These are phyloP conservation scores for Wickerhamiella spandovensis DNA, from an alignment of 805 yeast species.

Conservation along the genomic window DNA sequence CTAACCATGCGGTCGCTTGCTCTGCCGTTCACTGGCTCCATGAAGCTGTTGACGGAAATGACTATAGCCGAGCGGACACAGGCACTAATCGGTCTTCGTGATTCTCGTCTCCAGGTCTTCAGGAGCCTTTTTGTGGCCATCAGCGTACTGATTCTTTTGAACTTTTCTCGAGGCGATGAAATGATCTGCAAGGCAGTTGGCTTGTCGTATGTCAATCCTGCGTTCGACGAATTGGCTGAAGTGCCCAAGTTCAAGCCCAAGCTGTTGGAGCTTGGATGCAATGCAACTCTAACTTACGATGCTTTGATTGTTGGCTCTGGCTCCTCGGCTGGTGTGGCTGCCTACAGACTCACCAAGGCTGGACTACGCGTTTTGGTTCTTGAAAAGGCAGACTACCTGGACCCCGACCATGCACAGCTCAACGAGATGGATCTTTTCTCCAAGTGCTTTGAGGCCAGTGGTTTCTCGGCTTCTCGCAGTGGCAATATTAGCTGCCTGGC, in stretches of 20 bases:
- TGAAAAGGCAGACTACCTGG: slow-evolving; percentile 37
- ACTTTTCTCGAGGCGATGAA: slow-evolving; percentile 1
- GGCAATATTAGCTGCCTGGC: slow-evolving; percentile 31
- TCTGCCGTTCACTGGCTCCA: slow-evolving; percentile 14
- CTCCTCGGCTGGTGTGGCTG: slow-evolving; percentile 40
- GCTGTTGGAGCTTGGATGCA: background rate
- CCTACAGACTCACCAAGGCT: slow-evolving; percentile 30
- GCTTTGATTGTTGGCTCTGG: slow-evolving; percentile 41
- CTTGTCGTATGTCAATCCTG: background rate
- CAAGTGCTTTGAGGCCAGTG: slow-evolving; percentile 30
- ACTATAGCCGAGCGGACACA: slow-evolving; percentile 22
- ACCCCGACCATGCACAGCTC: slow-evolving; percentile 26
- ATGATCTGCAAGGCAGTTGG: background rate
- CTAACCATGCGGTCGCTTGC: slow-evolving; percentile 17
- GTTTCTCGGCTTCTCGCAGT: slow-evolving; percentile 26
- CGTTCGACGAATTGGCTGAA: background rate
- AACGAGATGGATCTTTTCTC: slow-evolving; percentile 26
- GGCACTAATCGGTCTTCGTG: slow-evolving; percentile 29
- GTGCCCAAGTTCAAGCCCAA: background rate
- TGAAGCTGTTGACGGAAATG: slow-evolving; percentile 18
- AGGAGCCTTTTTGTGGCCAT: slow-evolving; percentile 28
- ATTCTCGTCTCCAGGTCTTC: slow-evolving; percentile 28
- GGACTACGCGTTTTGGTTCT: slow-evolving; percentile 35
- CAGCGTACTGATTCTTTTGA: slow-evolving; percentile 14
- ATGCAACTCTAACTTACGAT: slow-evolving; percentile 18